Evolutionary conservation across 2,329 filamentous ascomycete species (phyloP).

Genomic region (Cladophialophora bantiana): DNA sequence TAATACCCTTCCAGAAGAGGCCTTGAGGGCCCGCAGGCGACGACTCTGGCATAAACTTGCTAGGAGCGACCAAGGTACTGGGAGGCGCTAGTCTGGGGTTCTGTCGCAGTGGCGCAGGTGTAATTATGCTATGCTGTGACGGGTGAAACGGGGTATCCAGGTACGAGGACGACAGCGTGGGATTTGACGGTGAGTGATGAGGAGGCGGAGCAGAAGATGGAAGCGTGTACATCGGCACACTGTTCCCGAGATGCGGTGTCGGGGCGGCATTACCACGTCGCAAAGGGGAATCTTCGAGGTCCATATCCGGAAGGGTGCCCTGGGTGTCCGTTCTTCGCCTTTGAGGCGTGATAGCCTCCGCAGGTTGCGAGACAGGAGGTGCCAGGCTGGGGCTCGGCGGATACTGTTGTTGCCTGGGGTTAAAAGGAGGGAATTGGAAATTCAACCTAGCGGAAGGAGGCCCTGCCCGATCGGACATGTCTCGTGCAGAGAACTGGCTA

Average conservation of each 20-base stretch:
- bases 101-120: constrained; percentile 57
- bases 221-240: constrained; percentile 36
- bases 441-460: constrained; percentile 28
- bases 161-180: constrained; percentile 57
- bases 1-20: constrained; percentile 58
- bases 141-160: constrained; percentile 53
- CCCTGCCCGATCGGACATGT: constrained; percentile 23
- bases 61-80: constrained; percentile 57
- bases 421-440: constrained; percentile 35
- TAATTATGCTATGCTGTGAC: constrained; percentile 53
- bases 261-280: constrained; percentile 46
- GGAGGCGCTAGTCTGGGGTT: constrained; percentile 57
- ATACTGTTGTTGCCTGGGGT: constrained; percentile 28
- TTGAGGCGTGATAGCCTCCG: constrained; percentile 56
- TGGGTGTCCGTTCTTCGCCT: constrained; percentile 48
- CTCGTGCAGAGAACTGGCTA: constrained; percentile 48
- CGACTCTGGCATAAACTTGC: constrained; percentile 60
- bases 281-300: constrained; percentile 51
- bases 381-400: constrained; percentile 34
- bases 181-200: constrained; percentile 47
- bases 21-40: constrained; percentile 50
- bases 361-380: constrained; percentile 52
- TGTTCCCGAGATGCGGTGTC: constrained; percentile 38
- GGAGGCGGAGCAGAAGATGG: constrained; percentile 35
- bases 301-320: constrained; percentile 47